Evolutionary conservation across 495 filamentous ascomycete genomes (phyloP).

Genomic region (Tuber calosporum): DNA sequence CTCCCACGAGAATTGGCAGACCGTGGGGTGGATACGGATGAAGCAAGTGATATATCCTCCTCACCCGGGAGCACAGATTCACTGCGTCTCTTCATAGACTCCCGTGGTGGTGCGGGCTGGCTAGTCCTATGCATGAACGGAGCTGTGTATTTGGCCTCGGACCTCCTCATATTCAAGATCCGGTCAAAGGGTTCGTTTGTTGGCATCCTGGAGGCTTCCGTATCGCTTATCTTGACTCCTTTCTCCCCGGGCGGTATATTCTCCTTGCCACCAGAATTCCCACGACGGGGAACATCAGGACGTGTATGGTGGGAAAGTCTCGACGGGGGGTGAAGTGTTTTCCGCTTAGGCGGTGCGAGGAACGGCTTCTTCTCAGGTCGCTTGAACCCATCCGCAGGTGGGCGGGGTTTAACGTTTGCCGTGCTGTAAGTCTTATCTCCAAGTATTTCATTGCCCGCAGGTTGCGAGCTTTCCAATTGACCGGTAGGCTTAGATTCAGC

Average conservation of each 20-base stretch:
- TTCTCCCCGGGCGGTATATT: slow-evolving; percentile 27
- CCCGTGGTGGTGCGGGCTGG: slow-evolving; percentile 12
- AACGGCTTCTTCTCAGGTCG: slow-evolving; percentile 26
- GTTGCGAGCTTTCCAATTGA: slow-evolving; percentile 10
- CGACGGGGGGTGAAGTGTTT: slow-evolving; percentile 23
- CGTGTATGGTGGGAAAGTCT: slow-evolving; percentile 26
- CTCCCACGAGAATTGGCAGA: slow-evolving; percentile 19
- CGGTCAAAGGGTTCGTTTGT: neutral
- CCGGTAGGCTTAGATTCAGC: neutral
- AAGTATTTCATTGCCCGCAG: slow-evolving; percentile 9
- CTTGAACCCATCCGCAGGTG: slow-evolving; percentile 9
- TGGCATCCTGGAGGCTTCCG: neutral
- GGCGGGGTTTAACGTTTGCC: slow-evolving; percentile 18
- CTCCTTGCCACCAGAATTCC: slow-evolving; percentile 31
- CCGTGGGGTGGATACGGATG: slow-evolving; percentile 21
- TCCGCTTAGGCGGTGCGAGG: slow-evolving; percentile 25
- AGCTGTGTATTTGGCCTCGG: neutral
- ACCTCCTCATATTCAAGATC: neutral
- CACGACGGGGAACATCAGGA: slow-evolving; percentile 18
- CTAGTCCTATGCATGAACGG: neutral
- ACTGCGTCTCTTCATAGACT: slow-evolving; percentile 28
- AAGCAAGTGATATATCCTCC: slow-evolving; percentile 28
- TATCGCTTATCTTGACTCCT: neutral
- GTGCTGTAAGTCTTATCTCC: slow-evolving; percentile 25
- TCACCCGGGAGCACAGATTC: slow-evolving; percentile 30